Conservation (phyloP, 2,329 filamentous ascomycete species). For the Meredithiella fracta region DNA sequence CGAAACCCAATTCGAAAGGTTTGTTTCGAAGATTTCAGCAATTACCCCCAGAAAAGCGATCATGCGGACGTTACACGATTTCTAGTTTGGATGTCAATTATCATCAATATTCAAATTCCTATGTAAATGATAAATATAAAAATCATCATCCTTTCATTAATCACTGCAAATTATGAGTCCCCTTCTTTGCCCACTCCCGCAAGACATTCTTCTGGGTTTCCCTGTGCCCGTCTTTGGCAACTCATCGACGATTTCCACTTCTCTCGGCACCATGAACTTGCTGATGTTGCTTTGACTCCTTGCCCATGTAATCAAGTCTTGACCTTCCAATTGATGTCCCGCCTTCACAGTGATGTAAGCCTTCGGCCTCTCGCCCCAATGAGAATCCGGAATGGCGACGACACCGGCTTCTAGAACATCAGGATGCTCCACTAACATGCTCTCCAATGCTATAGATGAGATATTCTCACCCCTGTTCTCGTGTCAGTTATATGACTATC, state of each 20-base stretch:
- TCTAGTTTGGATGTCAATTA: too few species aligned
- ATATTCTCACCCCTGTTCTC: constrained; percentile 81
- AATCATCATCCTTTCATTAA: too few species aligned
- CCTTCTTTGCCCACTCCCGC: constrained; percentile 58
- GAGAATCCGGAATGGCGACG: constrained; percentile 68
- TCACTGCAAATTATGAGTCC: too few species aligned
- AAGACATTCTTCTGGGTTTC: constrained; percentile 93
- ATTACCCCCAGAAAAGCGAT: too few species aligned
- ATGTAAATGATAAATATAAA: too few species aligned
- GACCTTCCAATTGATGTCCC: constrained; percentile 35
- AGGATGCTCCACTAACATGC: constrained; percentile 75
- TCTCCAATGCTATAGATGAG: constrained; percentile 79
- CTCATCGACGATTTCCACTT: constrained; percentile 65
- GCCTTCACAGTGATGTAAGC: constrained; percentile 73
- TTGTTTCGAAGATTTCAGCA: too few species aligned
- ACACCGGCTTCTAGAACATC: constrained; percentile 83
- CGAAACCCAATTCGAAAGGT: too few species aligned
- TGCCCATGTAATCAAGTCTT: constrained; percentile 73
- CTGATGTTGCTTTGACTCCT: constrained; percentile 66
- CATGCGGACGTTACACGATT: too few species aligned
- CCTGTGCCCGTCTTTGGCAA: constrained; percentile 94
- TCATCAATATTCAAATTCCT: too few species aligned
- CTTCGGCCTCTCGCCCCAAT: constrained; percentile 95
- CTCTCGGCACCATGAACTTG: constrained; percentile 69
- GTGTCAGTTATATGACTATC: constrained; percentile 6